Conservation (phyloP, 371 early-diverging fungal genomes). For the Capillidium heterosporum region DNA sequence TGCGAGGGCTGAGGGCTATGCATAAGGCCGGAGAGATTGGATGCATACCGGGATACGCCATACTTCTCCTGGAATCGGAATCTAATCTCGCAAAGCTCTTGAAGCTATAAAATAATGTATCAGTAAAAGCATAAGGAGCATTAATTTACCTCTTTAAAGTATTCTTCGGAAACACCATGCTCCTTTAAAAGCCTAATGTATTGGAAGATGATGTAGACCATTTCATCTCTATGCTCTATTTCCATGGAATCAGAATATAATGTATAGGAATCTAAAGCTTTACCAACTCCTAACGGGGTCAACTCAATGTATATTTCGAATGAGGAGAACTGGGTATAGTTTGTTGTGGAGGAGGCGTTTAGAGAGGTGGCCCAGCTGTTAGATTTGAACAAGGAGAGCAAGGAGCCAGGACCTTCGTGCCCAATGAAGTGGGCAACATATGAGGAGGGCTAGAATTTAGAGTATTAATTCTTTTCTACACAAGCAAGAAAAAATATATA, state of each 20-base stretch:
- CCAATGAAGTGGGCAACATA: conserved; percentile 64
- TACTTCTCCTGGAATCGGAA: conserved; percentile 76
- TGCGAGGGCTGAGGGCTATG: conserved; percentile 46
- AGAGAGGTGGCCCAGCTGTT: conserved; percentile 76
- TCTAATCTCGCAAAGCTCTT: conserved; percentile 38
- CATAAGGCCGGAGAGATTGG: conserved; percentile 42
- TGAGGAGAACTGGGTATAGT: conserved; percentile 55
- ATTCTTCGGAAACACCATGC: conserved; percentile 49
- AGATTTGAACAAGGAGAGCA: conserved; percentile 65
- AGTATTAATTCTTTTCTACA: background rate
- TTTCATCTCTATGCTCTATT: conserved; percentile 45
- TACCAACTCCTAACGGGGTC: conserved; percentile 64
- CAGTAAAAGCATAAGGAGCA: background rate
- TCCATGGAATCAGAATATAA: background rate
- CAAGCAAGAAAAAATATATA: conserved; percentile 9
- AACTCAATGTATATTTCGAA: conserved; percentile 63
- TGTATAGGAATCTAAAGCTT: conserved; percentile 1
- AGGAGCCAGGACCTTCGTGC: conserved; percentile 72
- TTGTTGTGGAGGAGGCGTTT: conserved; percentile 40
- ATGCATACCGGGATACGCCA: conserved; percentile 33
- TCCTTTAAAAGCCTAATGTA: conserved; percentile 63
- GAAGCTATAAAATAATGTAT: conserved; percentile 12
- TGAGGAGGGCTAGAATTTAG: conserved; percentile 28
- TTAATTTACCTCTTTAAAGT: conserved; percentile 43
- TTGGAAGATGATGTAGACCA: conserved; percentile 65